phyloP scores from a whole-genome alignment of 2,329 filamentous ascomycete genomes.

The Amauroascus verrucosus region DNA sequence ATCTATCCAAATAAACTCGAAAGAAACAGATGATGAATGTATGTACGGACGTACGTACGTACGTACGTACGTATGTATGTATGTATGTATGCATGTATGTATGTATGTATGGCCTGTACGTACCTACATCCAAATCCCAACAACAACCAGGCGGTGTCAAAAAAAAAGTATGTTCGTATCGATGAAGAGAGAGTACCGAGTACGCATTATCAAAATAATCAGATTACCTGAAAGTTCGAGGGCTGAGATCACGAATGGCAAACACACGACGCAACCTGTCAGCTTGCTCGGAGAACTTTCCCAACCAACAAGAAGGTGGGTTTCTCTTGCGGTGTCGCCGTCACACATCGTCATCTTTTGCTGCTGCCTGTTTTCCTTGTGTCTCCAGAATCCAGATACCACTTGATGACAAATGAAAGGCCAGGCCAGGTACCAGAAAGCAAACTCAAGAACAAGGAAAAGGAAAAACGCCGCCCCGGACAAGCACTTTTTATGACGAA shows the following conservation, averaged over 20 bases:
- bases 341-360: background rate
- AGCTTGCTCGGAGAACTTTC: background rate
- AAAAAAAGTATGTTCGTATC: no score
- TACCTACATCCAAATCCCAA: no score
- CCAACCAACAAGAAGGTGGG: background rate
- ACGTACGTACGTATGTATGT: no score
- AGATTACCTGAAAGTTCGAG: no score
- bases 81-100: no score
- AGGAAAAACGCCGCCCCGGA: background rate
- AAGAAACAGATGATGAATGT: background rate
- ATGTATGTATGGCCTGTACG: no score
- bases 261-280: no score
- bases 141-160: no score
- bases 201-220: no score
- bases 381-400: background rate
- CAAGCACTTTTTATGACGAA: background rate
- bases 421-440: background rate
- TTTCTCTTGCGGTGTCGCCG: background rate
- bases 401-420: background rate
- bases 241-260: no score
- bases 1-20: background rate
- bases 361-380: constrained; percentile 2
- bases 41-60: no score
- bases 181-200: no score
- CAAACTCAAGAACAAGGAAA: background rate